Base-by-base conservation (phyloP, 441 rosid species). In the Eutrema salsugineum region DNA sequence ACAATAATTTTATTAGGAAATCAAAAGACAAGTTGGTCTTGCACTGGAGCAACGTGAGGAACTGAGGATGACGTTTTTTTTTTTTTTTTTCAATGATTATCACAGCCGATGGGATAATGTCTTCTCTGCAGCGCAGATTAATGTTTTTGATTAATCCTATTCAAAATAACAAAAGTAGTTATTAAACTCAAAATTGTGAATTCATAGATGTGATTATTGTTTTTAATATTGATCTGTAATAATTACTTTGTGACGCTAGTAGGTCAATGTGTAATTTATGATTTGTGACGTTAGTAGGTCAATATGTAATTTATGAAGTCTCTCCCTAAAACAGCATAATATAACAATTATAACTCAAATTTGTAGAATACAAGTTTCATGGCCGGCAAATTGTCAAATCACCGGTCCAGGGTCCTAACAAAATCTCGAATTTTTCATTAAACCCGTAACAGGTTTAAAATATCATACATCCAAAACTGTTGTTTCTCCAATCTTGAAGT, bases 391-490 rank as follows among this genome's bases (percentile, higher is more conserved):
- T 8, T 28, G 36, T n/a, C 27, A 24, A 44, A 47, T 30, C 44
- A 50, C 62, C 17, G 12, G 27, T 24, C 8, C 36, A 32, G 48
- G 32, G 32, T 30, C 8, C 36, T 40, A 59, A 47, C 20, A 38
- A 39, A 24, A 20, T 49, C 17, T 70, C 19, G 5, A 1, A 11
- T 10, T 35, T 19, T 11, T 3, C 53, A 10, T 11, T 24, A 24
- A 24, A 24, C 27, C 27, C 27, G 4, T 24, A 2, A 5, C 20
- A 69, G 15, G 11, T 55, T 19, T 11, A 35, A 32, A 39, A 49
- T 66, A 66, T 49, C 39, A 32, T 1, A 17, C 72, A 50, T 33
- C 46, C 78, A 60, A 60, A 74, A 60, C 57, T 74, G 50, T 60
- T 51, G 78, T 66, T 66, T 17, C 32, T 58, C 55, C 35, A 50